Evolutionary conservation across 2,329 filamentous ascomycete species (phyloP).

Genomic region (Tolypocladium guangdongense): DNA sequence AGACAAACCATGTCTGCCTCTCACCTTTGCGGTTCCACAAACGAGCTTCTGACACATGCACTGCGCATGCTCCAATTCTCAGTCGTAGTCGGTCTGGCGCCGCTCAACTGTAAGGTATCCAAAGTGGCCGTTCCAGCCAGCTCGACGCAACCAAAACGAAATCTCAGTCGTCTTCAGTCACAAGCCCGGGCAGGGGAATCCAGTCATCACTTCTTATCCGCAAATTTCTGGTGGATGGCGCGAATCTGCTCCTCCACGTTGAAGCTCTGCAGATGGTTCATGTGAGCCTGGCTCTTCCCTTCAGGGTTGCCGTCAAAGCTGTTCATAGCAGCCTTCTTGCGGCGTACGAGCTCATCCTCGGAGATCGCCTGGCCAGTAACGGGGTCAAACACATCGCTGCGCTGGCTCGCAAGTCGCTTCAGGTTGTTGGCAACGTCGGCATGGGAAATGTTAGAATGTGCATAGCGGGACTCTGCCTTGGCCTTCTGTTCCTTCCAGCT

Average conservation of each 20-base stretch:
- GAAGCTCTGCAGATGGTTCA: conserved; percentile 51
- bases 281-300: conserved; percentile 41
- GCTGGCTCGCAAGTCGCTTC: conserved; percentile 84
- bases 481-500: conserved; percentile 93
- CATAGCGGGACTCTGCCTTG: conserved; percentile 73
- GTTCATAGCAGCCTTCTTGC: conserved; percentile 60
- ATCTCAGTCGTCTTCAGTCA: not conserved
- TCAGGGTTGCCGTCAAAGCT: conserved; percentile 58
- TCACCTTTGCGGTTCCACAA: not conserved
- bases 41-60: not conserved
- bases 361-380: conserved; percentile 56
- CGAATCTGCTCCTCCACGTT: conserved; percentile 83
- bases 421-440: conserved; percentile 86
- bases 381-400: conserved; percentile 76
- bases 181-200: not conserved
- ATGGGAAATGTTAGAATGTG: conserved; percentile 77
- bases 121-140: not conserved
- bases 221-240: conserved; percentile 45
- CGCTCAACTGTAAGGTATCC: not conserved
- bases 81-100: not conserved
- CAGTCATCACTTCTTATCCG: conserved; percentile 22
- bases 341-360: conserved; percentile 61
- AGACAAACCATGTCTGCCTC: conserved; percentile 1
- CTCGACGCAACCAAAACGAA: not conserved
- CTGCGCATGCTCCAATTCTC: not conserved